A percentile compares a stretch with the other conserved stretches of the same genome.
Evolutionary conservation across 768 basidiomycete species (phyloP).

Genomic region (Calvatia gigantea): DNA sequence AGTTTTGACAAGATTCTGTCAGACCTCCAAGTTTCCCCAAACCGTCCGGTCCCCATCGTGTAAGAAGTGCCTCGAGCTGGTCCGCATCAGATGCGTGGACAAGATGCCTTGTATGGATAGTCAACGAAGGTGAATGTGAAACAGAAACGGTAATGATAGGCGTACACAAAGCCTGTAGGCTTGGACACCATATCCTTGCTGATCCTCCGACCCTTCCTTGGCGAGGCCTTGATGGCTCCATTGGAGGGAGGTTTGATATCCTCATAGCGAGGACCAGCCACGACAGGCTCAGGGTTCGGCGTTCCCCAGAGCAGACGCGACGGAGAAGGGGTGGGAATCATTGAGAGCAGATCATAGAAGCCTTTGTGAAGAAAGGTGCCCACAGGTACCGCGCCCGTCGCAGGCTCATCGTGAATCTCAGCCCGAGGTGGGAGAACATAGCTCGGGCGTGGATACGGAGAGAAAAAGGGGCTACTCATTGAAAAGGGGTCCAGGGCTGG

Average conservation of each 20-base stretch:
- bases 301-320: conserved; percentile 62
- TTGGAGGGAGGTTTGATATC: conserved; percentile 35
- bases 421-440: conserved; percentile 31
- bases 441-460: conserved; percentile 40
- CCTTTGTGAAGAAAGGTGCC: conserved; percentile 83
- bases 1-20: conserved; percentile 22
- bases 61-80: conserved; percentile 82
- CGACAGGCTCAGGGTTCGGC: conserved; percentile 35
- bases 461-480: conserved; percentile 32
- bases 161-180: conserved; percentile 83
- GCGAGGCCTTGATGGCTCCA: conserved; percentile 28
- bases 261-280: conserved; percentile 72
- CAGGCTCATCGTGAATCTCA: conserved; percentile 36
- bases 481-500: conserved; percentile 23
- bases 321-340: conserved; percentile 71
- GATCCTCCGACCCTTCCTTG: conserved; percentile 61
- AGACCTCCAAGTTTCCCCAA: conserved; percentile 84
- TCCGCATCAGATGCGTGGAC: conserved; percentile 90
- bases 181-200: conserved; percentile 88
- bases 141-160: conserved; percentile 20
- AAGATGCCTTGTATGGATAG: conserved; percentile 57
- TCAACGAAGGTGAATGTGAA: conserved; percentile 22
- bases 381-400: conserved; percentile 49
- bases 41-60: conserved; percentile 86
- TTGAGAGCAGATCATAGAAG: conserved; percentile 82